phyloP scores from a whole-genome alignment of 768 basidiomycete species.

The Tremella fuciformis region DNA sequence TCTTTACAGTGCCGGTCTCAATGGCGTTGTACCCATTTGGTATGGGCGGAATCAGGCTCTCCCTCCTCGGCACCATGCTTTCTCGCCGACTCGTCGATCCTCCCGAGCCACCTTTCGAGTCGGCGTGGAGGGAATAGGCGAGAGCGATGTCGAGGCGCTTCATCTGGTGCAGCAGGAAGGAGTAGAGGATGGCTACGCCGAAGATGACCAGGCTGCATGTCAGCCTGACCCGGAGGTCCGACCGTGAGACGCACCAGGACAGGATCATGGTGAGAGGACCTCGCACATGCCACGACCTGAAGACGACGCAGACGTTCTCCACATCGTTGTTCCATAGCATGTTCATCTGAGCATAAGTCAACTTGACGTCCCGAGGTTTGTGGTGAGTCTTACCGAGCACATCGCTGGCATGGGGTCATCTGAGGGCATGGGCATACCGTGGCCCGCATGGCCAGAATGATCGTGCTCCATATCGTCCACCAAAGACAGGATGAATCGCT shows the following conservation, averaged over 20 bases:
- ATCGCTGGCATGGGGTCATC: conserved; percentile 10
- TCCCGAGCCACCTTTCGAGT: conserved; percentile 8
- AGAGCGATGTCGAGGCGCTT: conserved; percentile 30
- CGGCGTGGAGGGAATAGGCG: conserved; percentile 30
- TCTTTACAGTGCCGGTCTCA: conserved; percentile 20
- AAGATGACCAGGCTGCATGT: conserved; percentile 31
- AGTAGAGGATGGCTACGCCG: conserved; percentile 42
- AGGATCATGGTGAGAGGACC: conserved; percentile 44
- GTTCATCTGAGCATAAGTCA: conserved; percentile 37
- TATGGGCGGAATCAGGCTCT: conserved; percentile 29
- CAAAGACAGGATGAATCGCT: neutral
- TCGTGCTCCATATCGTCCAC: conserved; percentile 9
- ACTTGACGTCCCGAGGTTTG: neutral
- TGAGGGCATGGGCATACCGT: conserved; percentile 11
- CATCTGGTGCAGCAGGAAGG: conserved; percentile 34
- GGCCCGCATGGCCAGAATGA: conserved; percentile 9
- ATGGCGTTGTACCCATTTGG: conserved; percentile 26
- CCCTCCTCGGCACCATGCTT: conserved; percentile 15
- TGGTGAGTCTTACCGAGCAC: neutral
- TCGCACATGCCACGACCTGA: conserved; percentile 45
- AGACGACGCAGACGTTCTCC: conserved; percentile 46
- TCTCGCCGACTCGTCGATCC: conserved; percentile 14
- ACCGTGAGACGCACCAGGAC: conserved; percentile 35
- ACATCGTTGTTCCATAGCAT: conserved; percentile 50
- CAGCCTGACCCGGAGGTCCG: neutral